Conservation (phyloP, 768 basidiomycete species). For the Omphalotus guepiniiformis region DNA sequence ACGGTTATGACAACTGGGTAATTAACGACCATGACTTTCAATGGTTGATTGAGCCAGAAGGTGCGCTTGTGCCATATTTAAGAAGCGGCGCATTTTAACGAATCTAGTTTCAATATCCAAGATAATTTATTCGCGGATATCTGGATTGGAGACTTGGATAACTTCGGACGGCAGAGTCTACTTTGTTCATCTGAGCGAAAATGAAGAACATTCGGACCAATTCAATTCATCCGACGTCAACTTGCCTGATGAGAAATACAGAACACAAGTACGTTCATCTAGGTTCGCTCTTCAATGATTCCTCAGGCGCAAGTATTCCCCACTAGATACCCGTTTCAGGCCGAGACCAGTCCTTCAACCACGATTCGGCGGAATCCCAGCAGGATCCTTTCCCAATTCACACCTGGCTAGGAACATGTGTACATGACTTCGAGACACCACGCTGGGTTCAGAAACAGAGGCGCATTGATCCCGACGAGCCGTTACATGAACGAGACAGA, state of each 20-base stretch:
- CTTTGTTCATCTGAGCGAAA: conserved; percentile 62
- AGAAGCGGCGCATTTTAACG: neutral
- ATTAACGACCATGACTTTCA: conserved; percentile 61
- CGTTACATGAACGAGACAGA: conserved; percentile 17
- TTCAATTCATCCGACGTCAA: too few species aligned
- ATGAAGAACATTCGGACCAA: conserved; percentile 20
- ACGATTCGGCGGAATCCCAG: conserved; percentile 15
- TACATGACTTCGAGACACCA: conserved; percentile 70
- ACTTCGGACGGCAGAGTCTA: conserved; percentile 84
- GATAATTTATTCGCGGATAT: conserved; percentile 54
- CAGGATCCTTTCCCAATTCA: conserved; percentile 16
- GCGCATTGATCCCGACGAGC: conserved; percentile 45
- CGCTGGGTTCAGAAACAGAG: conserved; percentile 79
- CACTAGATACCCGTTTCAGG: neutral
- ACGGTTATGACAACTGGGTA: conserved; percentile 66
- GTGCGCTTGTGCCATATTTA: conserved; percentile 27
- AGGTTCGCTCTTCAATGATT: neutral
- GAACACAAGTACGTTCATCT: neutral
- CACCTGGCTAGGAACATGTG: conserved; percentile 74
- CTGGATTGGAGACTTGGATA: conserved; percentile 75
- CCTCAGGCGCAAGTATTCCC: neutral
- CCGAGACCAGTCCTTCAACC: neutral
- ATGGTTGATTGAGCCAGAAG: conserved; percentile 74
- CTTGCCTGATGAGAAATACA: neutral
- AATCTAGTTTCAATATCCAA: conserved; percentile 55